phyloP scores from a whole-genome alignment of 1,139 yeast genomes.

The Kodamaea arcana region DNA sequence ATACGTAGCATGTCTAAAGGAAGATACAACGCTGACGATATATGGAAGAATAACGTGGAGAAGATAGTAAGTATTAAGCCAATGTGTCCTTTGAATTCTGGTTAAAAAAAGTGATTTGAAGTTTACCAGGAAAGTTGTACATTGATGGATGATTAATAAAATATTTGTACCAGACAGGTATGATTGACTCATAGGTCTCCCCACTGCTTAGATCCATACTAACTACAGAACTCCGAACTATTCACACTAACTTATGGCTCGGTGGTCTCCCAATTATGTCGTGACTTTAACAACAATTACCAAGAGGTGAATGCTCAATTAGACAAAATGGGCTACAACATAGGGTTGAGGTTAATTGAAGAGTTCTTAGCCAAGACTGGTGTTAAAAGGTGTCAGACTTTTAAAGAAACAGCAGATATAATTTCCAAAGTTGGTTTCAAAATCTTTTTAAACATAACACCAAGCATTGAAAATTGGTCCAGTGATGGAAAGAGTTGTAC shows the following conservation, averaged over 20 bases:
- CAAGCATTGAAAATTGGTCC: conserved; percentile 74
- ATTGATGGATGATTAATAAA: too few relatives aligned
- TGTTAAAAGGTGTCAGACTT: conserved; percentile 71
- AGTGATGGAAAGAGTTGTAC: conserved; percentile 71
- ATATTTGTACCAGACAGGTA: too few relatives aligned
- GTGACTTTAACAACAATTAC: conserved; percentile 76
- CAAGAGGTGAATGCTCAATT: conserved; percentile 75
- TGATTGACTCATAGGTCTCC: background rate
- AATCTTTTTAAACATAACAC: conserved; percentile 79
- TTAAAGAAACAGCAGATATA: conserved; percentile 85
- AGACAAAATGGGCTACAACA: conserved; percentile 92
- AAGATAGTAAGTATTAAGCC: conserved; percentile 71
- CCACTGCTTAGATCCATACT: conserved; percentile 2
- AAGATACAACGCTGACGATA: conserved; percentile 74
- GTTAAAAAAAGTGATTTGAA: too few relatives aligned
- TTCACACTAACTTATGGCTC: conserved; percentile 93
- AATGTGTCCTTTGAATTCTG: too few relatives aligned
- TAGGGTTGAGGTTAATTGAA: conserved; percentile 86
- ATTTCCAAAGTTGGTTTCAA: conserved; percentile 86
- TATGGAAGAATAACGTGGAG: conserved; percentile 87
- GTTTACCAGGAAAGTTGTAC: too few relatives aligned
- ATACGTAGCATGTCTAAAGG: conserved; percentile 43
- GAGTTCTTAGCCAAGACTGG: conserved; percentile 89
- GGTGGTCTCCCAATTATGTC: conserved; percentile 87
- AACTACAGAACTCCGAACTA: conserved; percentile 70